phyloP scores from a whole-genome alignment of 192 early-diverging fungal species.

The Spinellus fusiger region DNA sequence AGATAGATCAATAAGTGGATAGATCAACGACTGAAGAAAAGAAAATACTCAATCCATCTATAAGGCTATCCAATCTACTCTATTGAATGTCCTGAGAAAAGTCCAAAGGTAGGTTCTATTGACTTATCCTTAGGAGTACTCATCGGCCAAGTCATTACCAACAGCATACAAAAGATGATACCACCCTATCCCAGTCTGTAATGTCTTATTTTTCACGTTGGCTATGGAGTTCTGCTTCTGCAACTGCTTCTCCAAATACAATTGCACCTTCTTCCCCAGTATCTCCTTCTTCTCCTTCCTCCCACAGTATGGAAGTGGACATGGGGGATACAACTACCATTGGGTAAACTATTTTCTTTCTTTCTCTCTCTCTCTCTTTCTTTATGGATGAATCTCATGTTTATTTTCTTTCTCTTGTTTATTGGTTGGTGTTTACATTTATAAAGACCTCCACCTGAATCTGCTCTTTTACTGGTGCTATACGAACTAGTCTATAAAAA shows the following conservation, averaged over 20 bases:
- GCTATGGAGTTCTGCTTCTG: conserved; percentile 11
- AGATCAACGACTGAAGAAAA: too few relatives aligned
- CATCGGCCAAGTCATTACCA: too few relatives aligned
- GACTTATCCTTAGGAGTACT: too few relatives aligned
- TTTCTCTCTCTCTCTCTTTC: neutral
- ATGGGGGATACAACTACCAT: too few relatives aligned
- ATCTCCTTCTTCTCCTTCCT: too few relatives aligned
- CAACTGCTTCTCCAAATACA: neutral
- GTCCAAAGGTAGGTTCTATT: too few relatives aligned
- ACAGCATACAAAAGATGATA: conserved; percentile 45
- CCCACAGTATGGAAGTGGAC: too few relatives aligned
- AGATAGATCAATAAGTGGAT: neutral
- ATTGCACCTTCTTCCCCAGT: neutral
- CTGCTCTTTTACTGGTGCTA: conserved; percentile 36
- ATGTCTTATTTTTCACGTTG: conserved; percentile 15
- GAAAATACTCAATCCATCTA: too few relatives aligned
- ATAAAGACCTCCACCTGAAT: conserved; percentile 38
- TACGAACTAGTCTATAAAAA: conserved; percentile 48
- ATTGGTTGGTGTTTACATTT: neutral
- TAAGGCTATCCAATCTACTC: too few relatives aligned
- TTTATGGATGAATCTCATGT: neutral
- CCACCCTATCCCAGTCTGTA: conserved; percentile 14
- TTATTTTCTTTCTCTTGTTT: too few relatives aligned
- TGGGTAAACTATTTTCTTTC: too few relatives aligned
- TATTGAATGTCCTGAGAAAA: too few relatives aligned